Conservation (phyloP, 805 yeast species). For the Yarrowia alimentaria region DNA sequence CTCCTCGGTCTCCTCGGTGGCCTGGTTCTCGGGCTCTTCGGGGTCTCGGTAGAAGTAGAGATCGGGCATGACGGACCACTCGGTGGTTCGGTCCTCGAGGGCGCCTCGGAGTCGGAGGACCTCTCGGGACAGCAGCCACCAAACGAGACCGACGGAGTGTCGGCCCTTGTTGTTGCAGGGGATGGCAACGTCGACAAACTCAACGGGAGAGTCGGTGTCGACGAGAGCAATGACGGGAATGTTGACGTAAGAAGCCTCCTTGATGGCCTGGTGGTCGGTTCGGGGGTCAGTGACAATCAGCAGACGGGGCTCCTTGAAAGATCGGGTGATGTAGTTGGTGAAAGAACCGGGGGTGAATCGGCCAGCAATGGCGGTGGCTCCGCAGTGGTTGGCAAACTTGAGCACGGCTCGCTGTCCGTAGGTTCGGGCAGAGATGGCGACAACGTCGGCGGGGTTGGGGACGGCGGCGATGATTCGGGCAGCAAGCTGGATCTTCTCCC, state of each 20-base stretch:
- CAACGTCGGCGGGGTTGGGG: slow-evolving; percentile 98
- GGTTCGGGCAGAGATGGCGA: slow-evolving; percentile 98
- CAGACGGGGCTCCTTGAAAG: slow-evolving; percentile 99
- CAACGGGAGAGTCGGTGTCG: slow-evolving; percentile 98
- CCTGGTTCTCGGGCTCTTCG: slow-evolving; percentile 93
- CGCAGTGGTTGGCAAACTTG: slow-evolving; percentile 99
- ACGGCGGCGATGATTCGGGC: slow-evolving; percentile 99
- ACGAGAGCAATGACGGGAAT: slow-evolving; percentile 99
- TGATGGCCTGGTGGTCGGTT: slow-evolving; percentile 99
- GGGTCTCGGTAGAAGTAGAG: slow-evolving; percentile 99
- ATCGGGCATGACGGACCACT: slow-evolving; percentile 99
- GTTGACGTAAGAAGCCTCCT: slow-evolving; percentile 99
- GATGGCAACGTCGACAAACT: slow-evolving; percentile 98
- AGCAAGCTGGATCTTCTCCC: slow-evolving; percentile 99
- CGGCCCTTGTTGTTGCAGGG: slow-evolving; percentile 99
- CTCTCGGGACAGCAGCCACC: slow-evolving; percentile 99
- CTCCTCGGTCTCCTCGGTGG: slow-evolving; percentile 64
- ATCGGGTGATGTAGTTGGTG: slow-evolving; percentile 99
- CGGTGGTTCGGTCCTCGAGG: slow-evolving; percentile 91
- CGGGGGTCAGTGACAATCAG: slow-evolving; percentile 99
- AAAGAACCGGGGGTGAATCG: slow-evolving; percentile 99
- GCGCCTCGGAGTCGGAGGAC: slow-evolving; percentile 98
- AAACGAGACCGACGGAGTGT: slow-evolving; percentile 98
- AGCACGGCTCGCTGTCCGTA: slow-evolving; percentile 99
- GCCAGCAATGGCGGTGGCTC: slow-evolving; percentile 99